Evolutionary conservation across 148 eudicot genomes (phyloP), one percentile per base, ranked within the genome.

Genomic region (Nyssa sinensis): DNA sequence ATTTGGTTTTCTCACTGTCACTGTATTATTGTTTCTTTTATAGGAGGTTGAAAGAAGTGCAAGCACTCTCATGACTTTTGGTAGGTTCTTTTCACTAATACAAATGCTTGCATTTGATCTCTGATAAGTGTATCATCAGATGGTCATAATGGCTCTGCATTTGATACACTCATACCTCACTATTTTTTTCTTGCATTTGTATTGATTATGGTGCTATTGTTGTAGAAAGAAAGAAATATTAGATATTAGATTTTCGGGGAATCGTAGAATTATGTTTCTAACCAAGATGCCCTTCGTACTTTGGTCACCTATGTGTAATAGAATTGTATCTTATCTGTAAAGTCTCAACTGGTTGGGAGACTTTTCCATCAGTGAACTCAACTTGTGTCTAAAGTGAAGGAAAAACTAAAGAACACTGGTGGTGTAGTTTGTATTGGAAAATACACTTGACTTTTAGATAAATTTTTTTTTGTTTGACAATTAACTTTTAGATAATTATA

Each of bases 11-110:
- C 69, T 62, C 31, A 67, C 32, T n/a, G 37, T 62, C 31, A 67
- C 32, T n/a, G 37, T 28, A 37, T 3, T 27, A 25, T 12, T 71
- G 30, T 51, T 59, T 64, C 60, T 55, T 34, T 61, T 74, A 61
- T 81, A 92, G 98, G 98, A 94, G 84, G 91, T 92, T 84, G 97
- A 94, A 79, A 82, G 98, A 77, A 94, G 92, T 80, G 84, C 92
- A 58, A 81, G 88, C 84, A 94, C 93, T 23, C 80, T 94, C 30
- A 81, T 81, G 84, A 81, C 93, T 71, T 81, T 94, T 66, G 97
- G 98, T 94, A 85, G 19, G 87, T 77, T 78, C 21, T 58, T 72
- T 75, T 67, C 49, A 44, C 57, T 69, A 21, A 1, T 33, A 53
- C 1, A 55, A 7, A 3, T 37, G 35, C 23, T 41, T 60, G 5